Conservation (phyloP, 2,329 filamentous ascomycete genomes). For the Botrytis medusae region DNA sequence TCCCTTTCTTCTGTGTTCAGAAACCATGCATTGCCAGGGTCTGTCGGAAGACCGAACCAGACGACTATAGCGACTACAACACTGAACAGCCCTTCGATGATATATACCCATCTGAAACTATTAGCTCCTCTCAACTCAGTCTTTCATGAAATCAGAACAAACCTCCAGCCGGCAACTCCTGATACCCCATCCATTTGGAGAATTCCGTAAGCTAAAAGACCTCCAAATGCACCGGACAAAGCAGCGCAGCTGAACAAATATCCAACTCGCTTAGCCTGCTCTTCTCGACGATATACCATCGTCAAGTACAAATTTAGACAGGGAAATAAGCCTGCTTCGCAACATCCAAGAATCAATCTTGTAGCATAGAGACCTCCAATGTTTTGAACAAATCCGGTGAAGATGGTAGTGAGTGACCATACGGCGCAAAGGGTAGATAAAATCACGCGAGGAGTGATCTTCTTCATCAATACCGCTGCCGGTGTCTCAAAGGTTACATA, state of each 20-base stretch:
- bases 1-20: constrained; percentile 49
- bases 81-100: constrained; percentile 51
- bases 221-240: constrained; percentile 51
- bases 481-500: constrained; percentile 52
- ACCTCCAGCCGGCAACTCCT: constrained; percentile 48
- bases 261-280: constrained; percentile 54
- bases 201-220: constrained; percentile 53
- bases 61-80: constrained; percentile 45
- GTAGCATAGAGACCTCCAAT: constrained; percentile 46
- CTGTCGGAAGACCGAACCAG: constrained; percentile 50
- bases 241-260: constrained; percentile 55
- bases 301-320: constrained; percentile 50
- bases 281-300: constrained; percentile 56
- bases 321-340: constrained; percentile 52
- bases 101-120: constrained; percentile 44
- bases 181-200: constrained; percentile 48
- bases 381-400: constrained; percentile 47
- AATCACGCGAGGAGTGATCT: constrained; percentile 45
- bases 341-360: constrained; percentile 49
- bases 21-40: constrained; percentile 50
- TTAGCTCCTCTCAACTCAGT: not conserved
- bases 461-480: constrained; percentile 50
- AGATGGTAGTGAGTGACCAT: constrained; percentile 51
- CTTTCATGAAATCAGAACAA: constrained; percentile 40
- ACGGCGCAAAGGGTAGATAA: constrained; percentile 38